Conservation (phyloP, 1,284 basidiomycete species). For the Coniferiporia weirii region DNA sequence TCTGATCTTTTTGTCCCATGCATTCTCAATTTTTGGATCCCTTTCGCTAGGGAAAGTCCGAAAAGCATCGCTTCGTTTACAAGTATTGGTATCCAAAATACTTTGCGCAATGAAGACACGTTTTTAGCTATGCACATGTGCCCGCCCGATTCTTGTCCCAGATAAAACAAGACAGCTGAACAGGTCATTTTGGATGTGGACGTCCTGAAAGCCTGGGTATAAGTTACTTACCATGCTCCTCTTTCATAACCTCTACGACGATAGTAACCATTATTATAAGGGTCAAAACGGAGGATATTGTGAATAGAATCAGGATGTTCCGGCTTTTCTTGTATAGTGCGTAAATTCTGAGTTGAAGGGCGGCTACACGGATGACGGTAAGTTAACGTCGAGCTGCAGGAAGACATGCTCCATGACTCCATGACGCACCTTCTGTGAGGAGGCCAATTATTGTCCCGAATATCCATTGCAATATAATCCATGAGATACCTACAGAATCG, state of each 20-base stretch:
- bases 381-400: not conserved
- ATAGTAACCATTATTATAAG: not conserved
- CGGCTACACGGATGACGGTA: not conserved
- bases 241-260: not conserved
- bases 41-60: conserved; percentile 6
- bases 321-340: conserved; percentile 4
- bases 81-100: conserved; percentile 10
- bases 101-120: not conserved
- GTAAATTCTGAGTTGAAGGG: not conserved
- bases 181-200: no score
- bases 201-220: no score
- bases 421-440: not conserved
- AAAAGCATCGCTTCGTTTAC: conserved; percentile 7
- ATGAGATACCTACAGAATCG: not conserved
- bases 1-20: not conserved
- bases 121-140: not conserved
- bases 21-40: not conserved
- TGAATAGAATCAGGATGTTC: not conserved
- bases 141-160: not conserved
- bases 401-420: no score
- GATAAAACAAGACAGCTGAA: not conserved
- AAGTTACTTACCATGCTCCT: not conserved
- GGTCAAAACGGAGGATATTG: not conserved
- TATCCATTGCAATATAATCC: not conserved
- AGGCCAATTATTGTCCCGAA: not conserved